Base-by-base conservation (phyloP, 2,329 filamentous ascomycete species). In the Coleophoma crateriformis region DNA sequence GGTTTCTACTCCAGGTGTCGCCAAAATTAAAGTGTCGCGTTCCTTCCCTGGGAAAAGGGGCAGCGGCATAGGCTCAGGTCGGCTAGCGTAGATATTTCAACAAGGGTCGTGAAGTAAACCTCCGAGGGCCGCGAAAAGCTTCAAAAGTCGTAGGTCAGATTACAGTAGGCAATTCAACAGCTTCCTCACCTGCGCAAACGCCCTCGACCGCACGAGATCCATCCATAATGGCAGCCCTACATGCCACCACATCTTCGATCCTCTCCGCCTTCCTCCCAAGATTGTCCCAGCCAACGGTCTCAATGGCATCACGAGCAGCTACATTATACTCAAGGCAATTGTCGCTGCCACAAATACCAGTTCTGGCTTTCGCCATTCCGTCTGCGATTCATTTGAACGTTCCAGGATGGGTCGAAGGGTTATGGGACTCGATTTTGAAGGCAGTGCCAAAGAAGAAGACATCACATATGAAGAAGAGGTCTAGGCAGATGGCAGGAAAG, bases 401-500 rank as follows among this genome's bases (percentile, higher is more conserved):
- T 46, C 84, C 87, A 6, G 78, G 79, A 5, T 65, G 90, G n/a
- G 71, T 96, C 19, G 84, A 81, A 49, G 88, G 87, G 55, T 84
- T 99, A 62, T 97, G 92, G 92, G 92, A 96, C 59, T 90, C 88
- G 6, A 81, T 99, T 42, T 77, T 99, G 58, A 85, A 85, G 58
- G 94, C 94, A 1, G 94, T 97, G 14, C 94, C 94, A 5, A 99
- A 99, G 79, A 97, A 96, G 75, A 99, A 97, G 81, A 95, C 90
- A 33, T 96, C 92, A 39, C 90, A 99, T 69, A 89, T 89, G 76
- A 96, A 94, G 75, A 96, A 90, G 78, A 81, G 94, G 60, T 85
- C 90, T 65, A 83, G 95, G 62, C 90, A 95, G 66, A 87, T 97
- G 85, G 92, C 91, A 20, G 94, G 94, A 64, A 99, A 99, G 73